Percentiles rank a stretch among this genome's conserved stretches.
Conservation (phyloP, 2,329 filamentous ascomycete species). For the Fusarium annulatum region DNA sequence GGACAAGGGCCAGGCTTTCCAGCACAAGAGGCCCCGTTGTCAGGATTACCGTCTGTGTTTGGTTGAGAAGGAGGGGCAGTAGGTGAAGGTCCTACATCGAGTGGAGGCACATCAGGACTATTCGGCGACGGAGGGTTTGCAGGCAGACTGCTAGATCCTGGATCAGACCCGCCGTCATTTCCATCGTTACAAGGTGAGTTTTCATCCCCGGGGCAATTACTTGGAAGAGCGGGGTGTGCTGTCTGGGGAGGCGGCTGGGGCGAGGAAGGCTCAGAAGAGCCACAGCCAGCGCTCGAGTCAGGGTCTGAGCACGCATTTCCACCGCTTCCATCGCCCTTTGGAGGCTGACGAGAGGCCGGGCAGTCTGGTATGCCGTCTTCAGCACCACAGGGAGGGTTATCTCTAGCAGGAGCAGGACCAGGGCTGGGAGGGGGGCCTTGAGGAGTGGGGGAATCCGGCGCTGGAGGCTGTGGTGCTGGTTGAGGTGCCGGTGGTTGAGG, state of each 20-base stretch:
- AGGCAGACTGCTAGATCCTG: neutral
- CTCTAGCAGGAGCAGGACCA: neutral
- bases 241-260: neutral
- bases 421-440: neutral
- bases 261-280: neutral
- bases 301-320: neutral
- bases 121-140: neutral
- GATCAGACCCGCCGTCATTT: neutral
- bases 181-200: neutral
- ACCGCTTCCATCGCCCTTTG: neutral
- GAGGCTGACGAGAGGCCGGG: neutral
- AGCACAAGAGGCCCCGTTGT: neutral
- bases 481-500: neutral
- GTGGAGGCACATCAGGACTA: neutral
- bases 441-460: neutral
- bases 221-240: neutral
- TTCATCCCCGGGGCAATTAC: neutral
- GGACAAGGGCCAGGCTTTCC: neutral
- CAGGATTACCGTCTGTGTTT: neutral
- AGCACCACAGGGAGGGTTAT: neutral
- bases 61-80: neutral
- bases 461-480: too few species aligned
- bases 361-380: neutral
- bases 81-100: neutral
- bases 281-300: neutral